Evolutionary conservation across 139 green algal genomes (phyloP).

Genomic region (Astrephomene gubernaculifera): DNA sequence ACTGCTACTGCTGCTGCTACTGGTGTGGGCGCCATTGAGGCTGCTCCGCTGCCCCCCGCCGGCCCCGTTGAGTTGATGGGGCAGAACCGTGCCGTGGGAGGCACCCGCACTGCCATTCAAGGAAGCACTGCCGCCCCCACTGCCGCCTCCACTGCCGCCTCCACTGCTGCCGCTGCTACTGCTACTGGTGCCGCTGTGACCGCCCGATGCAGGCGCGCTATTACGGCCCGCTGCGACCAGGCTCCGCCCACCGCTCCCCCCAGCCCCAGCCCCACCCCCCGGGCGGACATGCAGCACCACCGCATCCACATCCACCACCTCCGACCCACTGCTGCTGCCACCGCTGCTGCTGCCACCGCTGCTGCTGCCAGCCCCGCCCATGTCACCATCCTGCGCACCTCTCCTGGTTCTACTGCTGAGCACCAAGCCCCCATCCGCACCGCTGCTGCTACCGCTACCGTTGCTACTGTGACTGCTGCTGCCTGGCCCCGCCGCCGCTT

Average conservation of each 20-base stretch:
- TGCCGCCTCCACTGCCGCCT: neutral
- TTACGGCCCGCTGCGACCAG: too few relatives aligned
- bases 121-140: neutral
- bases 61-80: neutral
- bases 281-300: neutral
- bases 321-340: neutral
- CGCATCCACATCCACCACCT: slow-evolving; percentile 10
- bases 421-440: neutral
- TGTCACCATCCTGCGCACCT: neutral
- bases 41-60: neutral
- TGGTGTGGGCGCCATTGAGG: neutral
- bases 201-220: too few relatives aligned
- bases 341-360: neutral
- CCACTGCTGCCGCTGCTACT: neutral
- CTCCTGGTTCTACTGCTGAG: too few relatives aligned
- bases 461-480: neutral
- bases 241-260: too few relatives aligned
- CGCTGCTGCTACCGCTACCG: neutral
- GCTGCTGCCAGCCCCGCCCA: neutral
- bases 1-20: too few relatives aligned
- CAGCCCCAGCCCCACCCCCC: too few relatives aligned
- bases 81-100: neutral
- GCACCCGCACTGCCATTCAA: neutral
- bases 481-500: neutral
- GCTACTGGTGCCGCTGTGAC: neutral